These are phyloP conservation scores for Trichoderma sp. DNA, from an alignment of 2,329 filamentous ascomycete species.

Conservation along the genomic window DNA sequence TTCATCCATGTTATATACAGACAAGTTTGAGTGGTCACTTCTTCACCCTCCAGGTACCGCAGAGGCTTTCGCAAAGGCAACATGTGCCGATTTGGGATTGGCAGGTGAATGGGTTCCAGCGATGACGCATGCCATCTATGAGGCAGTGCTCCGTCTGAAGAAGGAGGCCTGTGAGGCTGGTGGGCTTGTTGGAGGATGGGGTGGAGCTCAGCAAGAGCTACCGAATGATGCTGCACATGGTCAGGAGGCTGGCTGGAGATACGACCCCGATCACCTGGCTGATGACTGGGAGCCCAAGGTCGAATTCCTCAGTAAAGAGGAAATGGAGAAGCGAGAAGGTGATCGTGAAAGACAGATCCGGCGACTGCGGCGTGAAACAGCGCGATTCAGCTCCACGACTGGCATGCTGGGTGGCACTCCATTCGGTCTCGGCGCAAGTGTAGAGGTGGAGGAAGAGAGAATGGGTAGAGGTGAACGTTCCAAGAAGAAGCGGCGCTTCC, in stretches of 20 bases:
- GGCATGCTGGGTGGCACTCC: constrained; percentile 80
- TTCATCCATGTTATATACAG: constrained; percentile 87
- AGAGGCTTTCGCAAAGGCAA: constrained; percentile 88
- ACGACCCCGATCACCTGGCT: constrained; percentile 87
- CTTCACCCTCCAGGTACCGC: constrained; percentile 89
- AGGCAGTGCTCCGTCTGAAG: constrained; percentile 87
- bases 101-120: constrained; percentile 91
- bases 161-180: constrained; percentile 96
- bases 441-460: constrained; percentile 70
- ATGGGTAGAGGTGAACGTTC: constrained; percentile 91
- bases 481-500: constrained; percentile 93
- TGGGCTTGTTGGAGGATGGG: constrained; percentile 76
- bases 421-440: constrained; percentile 57
- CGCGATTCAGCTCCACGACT: constrained; percentile 83
- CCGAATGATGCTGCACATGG: constrained; percentile 87
- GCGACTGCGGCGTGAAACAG: constrained; percentile 84
- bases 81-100: constrained; percentile 88
- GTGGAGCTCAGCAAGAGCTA: constrained; percentile 64
- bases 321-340: constrained; percentile 95
- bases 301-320: constrained; percentile 84
- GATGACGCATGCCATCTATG: constrained; percentile 95
- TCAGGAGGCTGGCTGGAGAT: constrained; percentile 88
- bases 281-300: constrained; percentile 85
- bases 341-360: constrained; percentile 91
- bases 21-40: constrained; percentile 98